Evolutionary conservation across 2,329 filamentous ascomycete genomes (phyloP).

Genomic region (Aureobasidium lini): DNA sequence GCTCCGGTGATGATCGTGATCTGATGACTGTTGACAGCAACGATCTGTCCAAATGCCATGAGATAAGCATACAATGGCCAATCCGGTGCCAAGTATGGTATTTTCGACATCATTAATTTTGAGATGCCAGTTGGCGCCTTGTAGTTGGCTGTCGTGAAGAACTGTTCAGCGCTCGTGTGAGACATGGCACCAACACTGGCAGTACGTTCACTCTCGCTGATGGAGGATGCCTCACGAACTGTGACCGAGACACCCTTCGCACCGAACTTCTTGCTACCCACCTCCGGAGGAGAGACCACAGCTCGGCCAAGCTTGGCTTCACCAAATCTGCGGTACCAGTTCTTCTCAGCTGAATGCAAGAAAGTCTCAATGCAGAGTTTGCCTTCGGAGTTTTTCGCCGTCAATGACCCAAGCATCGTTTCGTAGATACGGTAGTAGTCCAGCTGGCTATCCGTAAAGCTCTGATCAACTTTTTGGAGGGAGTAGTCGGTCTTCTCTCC

Average conservation of each 20-base stretch:
- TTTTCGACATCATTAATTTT: constrained; percentile 47
- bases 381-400: constrained; percentile 49
- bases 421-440: constrained; percentile 54
- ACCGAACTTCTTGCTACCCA: constrained; percentile 28
- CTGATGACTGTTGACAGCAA: constrained; percentile 60
- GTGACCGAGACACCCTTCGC: constrained; percentile 33
- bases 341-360: constrained; percentile 57
- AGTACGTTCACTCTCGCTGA: constrained; percentile 23
- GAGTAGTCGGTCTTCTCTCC: constrained; percentile 56
- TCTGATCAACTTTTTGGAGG: constrained; percentile 59
- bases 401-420: constrained; percentile 48
- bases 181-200: neutral
- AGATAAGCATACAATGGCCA: constrained; percentile 58
- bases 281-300: constrained; percentile 25
- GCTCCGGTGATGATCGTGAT: constrained; percentile 59
- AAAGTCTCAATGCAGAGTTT: constrained; percentile 59
- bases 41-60: constrained; percentile 54
- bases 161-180: constrained; percentile 37
- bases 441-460: constrained; percentile 58
- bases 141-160: constrained; percentile 50
- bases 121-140: constrained; percentile 48
- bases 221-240: constrained; percentile 29
- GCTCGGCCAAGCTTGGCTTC: constrained; percentile 50
- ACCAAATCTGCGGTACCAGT: constrained; percentile 55
- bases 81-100: constrained; percentile 44